Conservation (phyloP, 2,329 filamentous ascomycete genomes). For the Colletotrichum musae region DNA sequence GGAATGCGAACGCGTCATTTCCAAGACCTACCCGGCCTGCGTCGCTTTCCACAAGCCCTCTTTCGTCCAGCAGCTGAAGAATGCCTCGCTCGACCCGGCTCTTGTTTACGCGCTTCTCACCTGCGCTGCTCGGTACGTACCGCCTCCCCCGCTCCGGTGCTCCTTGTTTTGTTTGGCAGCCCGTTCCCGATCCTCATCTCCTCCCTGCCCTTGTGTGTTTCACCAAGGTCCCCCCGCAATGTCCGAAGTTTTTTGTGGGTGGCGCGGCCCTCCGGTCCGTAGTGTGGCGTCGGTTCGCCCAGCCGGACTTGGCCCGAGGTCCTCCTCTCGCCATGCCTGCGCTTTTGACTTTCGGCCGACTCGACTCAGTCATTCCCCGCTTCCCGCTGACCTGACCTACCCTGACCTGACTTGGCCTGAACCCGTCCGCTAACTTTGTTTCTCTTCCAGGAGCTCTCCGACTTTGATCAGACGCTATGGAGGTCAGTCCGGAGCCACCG, state of each 20-base stretch:
- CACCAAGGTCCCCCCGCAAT: conserved; percentile 42
- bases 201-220: conserved; percentile 43
- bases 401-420: not conserved
- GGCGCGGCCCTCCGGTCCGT: conserved; percentile 39
- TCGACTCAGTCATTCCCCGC: not conserved
- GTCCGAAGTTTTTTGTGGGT: conserved; percentile 39
- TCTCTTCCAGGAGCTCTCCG: conserved; percentile 64
- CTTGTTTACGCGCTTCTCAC: conserved; percentile 72
- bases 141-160: conserved; percentile 33
- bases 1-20: conserved; percentile 73
- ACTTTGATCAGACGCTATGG: conserved; percentile 72
- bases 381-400: not conserved
- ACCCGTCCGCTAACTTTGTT: conserved; percentile 20
- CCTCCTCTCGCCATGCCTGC: not conserved
- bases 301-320: conserved; percentile 34
- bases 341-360: conserved; percentile 31
- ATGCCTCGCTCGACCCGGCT: conserved; percentile 66
- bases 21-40: conserved; percentile 73
- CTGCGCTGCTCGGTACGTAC: conserved; percentile 69
- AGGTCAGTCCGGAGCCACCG: conserved; percentile 63
- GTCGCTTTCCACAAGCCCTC: conserved; percentile 75
- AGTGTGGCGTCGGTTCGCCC: conserved; percentile 32
- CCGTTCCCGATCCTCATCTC: conserved; percentile 40
- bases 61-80: conserved; percentile 73
- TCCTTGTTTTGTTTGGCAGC: conserved; percentile 12